Percentiles rank a stretch among this genome's conserved stretches.
Evolutionary conservation across 306 rosid genomes (phyloP).

Genomic region (Canavalia gladiata): DNA sequence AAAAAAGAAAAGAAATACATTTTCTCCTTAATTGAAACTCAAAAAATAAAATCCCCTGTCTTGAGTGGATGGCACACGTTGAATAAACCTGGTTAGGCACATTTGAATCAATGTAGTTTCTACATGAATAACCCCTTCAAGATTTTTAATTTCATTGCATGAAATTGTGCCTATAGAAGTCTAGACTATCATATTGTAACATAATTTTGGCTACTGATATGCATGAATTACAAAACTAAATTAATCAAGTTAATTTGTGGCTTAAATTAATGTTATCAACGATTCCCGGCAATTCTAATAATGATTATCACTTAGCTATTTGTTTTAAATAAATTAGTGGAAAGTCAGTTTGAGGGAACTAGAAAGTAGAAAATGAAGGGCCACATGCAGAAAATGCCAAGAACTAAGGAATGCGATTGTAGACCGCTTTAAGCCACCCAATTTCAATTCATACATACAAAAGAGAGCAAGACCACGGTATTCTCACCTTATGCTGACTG

Average conservation of each 20-base stretch:
- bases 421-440: neutral
- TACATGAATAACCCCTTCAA: neutral
- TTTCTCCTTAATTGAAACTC: neutral
- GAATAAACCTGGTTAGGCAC: neutral
- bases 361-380: neutral
- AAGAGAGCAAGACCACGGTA: slow-evolving; percentile 4
- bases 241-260: neutral
- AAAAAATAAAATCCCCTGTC: neutral
- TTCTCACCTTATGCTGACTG: slow-evolving; percentile 73
- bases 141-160: neutral
- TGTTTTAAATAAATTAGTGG: slow-evolving; percentile 3
- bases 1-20: too few species aligned
- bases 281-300: neutral
- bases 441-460: neutral
- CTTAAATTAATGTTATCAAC: neutral
- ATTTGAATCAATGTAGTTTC: neutral
- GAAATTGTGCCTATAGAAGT: neutral
- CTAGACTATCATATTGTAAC: neutral
- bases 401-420: slow-evolving; percentile 18
- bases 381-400: slow-evolving; percentile 14
- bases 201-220: neutral
- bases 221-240: neutral
- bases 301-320: slow-evolving; percentile 8
- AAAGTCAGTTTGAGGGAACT: slow-evolving; percentile 4
- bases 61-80: neutral